These are phyloP conservation scores for Pleurotus tuoliensis DNA, from an alignment of 768 basidiomycete genomes.

Conservation along the genomic window DNA sequence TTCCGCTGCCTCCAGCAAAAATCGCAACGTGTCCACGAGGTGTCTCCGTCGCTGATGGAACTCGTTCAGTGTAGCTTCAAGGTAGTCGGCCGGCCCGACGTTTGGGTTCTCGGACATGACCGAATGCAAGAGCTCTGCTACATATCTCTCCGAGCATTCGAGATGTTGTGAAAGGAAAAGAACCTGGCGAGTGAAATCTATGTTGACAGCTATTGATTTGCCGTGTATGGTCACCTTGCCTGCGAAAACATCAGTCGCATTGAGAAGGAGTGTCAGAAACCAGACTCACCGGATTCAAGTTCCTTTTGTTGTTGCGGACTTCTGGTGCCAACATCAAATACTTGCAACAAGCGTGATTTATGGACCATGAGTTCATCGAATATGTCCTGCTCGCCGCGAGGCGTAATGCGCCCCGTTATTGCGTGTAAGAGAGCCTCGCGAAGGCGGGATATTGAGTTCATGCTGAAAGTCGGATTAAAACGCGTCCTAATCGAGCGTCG, in stretches of 20 bases:
- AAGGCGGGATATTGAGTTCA: conserved; percentile 61
- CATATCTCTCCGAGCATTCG: conserved; percentile 76
- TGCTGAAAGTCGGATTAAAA: conserved; percentile 17
- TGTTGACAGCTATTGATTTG: conserved; percentile 66
- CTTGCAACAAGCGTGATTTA: conserved; percentile 55
- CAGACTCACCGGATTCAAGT: conserved; percentile 56
- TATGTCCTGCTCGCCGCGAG: conserved; percentile 64
- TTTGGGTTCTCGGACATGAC: conserved; percentile 67
- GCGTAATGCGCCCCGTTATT: conserved; percentile 39
- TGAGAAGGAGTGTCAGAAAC: not conserved
- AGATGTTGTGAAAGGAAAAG: conserved; percentile 80
- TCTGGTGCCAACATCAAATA: conserved; percentile 64
- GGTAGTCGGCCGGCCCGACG: conserved; percentile 45
- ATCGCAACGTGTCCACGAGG: conserved; percentile 66
- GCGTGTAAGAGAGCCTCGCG: conserved; percentile 47
- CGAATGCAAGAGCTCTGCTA: conserved; percentile 64
- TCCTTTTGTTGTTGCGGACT: conserved; percentile 65
- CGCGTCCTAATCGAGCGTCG: no score
- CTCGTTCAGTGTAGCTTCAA: conserved; percentile 64
- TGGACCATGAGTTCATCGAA: conserved; percentile 72
- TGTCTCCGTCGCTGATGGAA: conserved; percentile 69
- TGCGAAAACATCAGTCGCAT: conserved; percentile 23
- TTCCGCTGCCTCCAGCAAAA: conserved; percentile 59
- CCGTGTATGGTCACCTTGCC: conserved; percentile 66
- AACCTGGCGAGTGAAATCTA: conserved; percentile 74